Base-by-base conservation (phyloP, 192 early-diverging fungal species). In the Podila clonocystis region DNA sequence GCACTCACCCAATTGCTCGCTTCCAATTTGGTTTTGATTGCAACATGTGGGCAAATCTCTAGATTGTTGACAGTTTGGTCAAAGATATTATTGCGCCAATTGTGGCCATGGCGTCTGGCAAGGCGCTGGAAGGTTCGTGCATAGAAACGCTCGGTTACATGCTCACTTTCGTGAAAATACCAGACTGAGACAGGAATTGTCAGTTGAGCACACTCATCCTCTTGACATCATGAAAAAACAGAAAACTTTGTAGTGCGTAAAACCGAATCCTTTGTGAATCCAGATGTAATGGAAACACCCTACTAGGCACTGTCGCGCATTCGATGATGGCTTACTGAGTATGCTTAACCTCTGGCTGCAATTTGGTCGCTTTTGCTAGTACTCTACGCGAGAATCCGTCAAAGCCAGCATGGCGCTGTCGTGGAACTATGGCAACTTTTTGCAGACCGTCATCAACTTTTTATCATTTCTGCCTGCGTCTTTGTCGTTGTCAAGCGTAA, bases 361-460 rank as follows among this genome's bases (percentile, higher is more conserved):
- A 45, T 45, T 45, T 15, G 15, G 15, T 45, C 2, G 13, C 13
- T 1, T 45, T 45, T 36, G 34, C 62, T 59, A 79, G 77, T 72
- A 69, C 31, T 73, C 70, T 15, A 73, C 77, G 13, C 50, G 77
- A 34, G 77, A 59, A 45, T 30, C 77, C 11, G 77, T 68, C 66
- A 82, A 85, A 50, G 84, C 83, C 29, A 85, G 82, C 58, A 88
- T 87, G 13, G 85, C 85, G 0, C 60, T 90, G 9, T 90, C 89
- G 5, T 85, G 79, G 73, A 89, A 87, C 65, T 90, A 83, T 24
- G 90, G 90, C 28, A 85, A 88, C 30, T 93, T 93, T 68, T 60
- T 93, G 59, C 85, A 91, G 61, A 80, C 78, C n/a, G 62, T 89
- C 50, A 85, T 93, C 84, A 92, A 90, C 82, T 92, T 93, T 65